Evolutionary conservation across 441 rosid genomes (phyloP), one percentile per base, ranked within the genome.

Genomic region (Erodium texanum): DNA sequence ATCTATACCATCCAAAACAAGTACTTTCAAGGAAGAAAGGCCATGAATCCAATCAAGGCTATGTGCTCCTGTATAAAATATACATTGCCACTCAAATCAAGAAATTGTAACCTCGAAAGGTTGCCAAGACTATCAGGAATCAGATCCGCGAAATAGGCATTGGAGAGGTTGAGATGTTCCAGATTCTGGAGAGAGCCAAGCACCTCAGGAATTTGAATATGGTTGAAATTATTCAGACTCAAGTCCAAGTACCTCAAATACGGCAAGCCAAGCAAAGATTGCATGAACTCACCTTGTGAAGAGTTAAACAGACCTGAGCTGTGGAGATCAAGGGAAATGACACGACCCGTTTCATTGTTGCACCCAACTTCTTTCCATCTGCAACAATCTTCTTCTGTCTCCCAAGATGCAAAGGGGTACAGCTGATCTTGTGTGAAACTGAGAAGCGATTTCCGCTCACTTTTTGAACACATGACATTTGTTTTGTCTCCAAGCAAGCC

Each of bases 171-270:
- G 2, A 68, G 73, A 22, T 41, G 24, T 1, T 15, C 66, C 41
- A 74, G 38, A 22, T 65, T 20, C 7, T 12, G 41, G 24, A 69
- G 41, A 5, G 73, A 74, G 27, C 73, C 77, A 12, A 74, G 14
- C 18, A 70, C 66, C 3, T 20, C 69, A 0, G 79, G 74, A 27
- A 76, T 62, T 2, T 38, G 23, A 0, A 16, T 0, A 24, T 68
- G 65, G 14, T 43, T 22, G 24, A 76, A 69, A 4, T 1, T 0
- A 61, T 69, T 74, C 3, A 7, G 11, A 67, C 78, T 59, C 58
- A 78, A 71, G 66, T 78, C 75, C 54, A 78, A 64, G 70, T 70
- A 19, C 52, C 24, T 70, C 66, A 78, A 50, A 29, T 54, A 36
- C 61, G 56, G 77, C 7, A 70, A 41, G 23, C 64, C 70, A 16